Percentiles rank a stretch among this genome's conserved stretches.
phyloP scores from a whole-genome alignment of 2,329 filamentous ascomycete genomes.

The Aspergillus sp. region DNA sequence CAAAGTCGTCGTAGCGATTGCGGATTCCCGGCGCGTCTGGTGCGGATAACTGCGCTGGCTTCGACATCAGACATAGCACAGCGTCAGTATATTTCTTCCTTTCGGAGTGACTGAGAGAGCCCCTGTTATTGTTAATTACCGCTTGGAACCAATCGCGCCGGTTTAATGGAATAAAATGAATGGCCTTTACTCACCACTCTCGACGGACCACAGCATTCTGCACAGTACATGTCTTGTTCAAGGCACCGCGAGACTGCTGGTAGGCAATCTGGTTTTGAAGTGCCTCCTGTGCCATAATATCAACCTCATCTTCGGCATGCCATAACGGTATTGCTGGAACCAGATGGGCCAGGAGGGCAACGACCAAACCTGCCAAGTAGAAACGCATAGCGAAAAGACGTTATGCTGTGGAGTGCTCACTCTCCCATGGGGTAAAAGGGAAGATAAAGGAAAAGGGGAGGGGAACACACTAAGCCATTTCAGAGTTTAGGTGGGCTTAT shows the following conservation, averaged over 20 bases:
- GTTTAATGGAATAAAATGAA: not conserved
- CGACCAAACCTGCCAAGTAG: not conserved
- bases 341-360: not conserved
- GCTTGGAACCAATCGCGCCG: not conserved
- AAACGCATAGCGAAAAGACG: not conserved
- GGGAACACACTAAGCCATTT: too few relatives aligned
- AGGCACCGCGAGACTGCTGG: not conserved
- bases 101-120: conserved; percentile 1
- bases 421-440: not conserved
- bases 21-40: conserved; percentile 36
- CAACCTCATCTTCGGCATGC: not conserved
- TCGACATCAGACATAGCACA: not conserved
- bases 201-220: conserved; percentile 9
- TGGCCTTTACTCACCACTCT: conserved; percentile 9
- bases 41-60: conserved; percentile 13
- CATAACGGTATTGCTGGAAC: not conserved
- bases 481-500: too few relatives aligned
- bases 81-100: not conserved
- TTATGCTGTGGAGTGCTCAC: too few relatives aligned
- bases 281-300: not conserved
- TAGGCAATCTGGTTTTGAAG: not conserved
- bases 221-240: conserved; percentile 5
- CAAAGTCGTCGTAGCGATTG: conserved; percentile 46
- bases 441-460: not conserved
- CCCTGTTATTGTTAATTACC: not conserved